These are phyloP conservation scores for Hyaloperonospora brassicae DNA, from an alignment of 352 stramenopile species.

Conservation along the genomic window DNA sequence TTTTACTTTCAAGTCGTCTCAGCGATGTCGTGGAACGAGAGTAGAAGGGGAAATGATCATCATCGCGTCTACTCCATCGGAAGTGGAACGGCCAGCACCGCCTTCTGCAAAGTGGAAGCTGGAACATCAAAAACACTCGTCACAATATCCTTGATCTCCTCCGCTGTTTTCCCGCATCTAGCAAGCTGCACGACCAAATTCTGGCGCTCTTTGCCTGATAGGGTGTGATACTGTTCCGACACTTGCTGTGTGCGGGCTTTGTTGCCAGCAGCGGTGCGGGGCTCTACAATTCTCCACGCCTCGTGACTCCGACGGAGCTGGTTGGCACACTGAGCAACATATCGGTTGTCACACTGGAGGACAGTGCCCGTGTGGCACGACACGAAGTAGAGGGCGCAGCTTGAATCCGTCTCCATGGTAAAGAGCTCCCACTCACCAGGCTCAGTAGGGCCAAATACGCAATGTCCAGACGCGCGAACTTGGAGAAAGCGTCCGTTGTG, in stretches of 20 bases:
- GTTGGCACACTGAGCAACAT: slow-evolving; percentile 20
- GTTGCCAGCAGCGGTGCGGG: background rate
- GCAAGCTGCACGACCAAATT: slow-evolving; percentile 23
- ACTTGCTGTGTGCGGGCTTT: background rate
- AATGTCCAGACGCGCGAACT: slow-evolving; percentile 22
- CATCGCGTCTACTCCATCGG: too few relatives aligned
- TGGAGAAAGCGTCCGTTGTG: slow-evolving; percentile 24
- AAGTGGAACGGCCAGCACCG: too few relatives aligned
- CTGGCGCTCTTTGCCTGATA: slow-evolving; percentile 11
- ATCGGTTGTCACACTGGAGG: slow-evolving; percentile 18
- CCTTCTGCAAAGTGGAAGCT: background rate
- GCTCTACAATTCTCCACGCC: slow-evolving; percentile 24
- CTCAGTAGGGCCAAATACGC: slow-evolving; percentile 25
- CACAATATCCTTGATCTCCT: slow-evolving; percentile 28
- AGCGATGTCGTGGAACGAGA: too few relatives aligned
- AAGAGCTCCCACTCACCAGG: slow-evolving; percentile 28
- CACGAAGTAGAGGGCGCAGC: slow-evolving; percentile 25
- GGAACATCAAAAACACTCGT: slow-evolving; percentile 18
- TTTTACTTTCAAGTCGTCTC: too few relatives aligned
- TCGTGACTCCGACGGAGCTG: slow-evolving; percentile 15
- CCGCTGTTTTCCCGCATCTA: slow-evolving; percentile 18
- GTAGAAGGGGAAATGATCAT: too few relatives aligned
- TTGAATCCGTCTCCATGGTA: slow-evolving; percentile 26
- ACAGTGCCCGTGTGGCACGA: slow-evolving; percentile 25
- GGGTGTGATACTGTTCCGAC: slow-evolving; percentile 1